Evolutionary conservation across 1,139 yeast species (phyloP).

Genomic region (Pneumocystis carinii): DNA sequence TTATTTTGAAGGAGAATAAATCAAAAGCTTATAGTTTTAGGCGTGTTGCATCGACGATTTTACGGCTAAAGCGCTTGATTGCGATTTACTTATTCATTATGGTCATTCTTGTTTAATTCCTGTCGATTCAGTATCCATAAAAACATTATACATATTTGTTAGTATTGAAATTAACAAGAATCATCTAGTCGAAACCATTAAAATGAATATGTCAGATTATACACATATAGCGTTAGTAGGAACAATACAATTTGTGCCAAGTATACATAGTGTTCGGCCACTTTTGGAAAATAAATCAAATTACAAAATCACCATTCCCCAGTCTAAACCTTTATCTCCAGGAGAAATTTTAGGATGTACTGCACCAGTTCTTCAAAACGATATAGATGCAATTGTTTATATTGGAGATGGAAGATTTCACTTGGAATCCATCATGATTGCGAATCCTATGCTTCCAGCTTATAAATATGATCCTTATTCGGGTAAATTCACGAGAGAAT

Average conservation of each 20-base stretch:
- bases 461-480: constrained; percentile 90
- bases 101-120: constrained; percentile 97
- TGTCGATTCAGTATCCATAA: constrained; percentile 75
- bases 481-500: constrained; percentile 74
- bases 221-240: constrained; percentile 68
- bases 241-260: constrained; percentile 92
- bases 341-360: constrained; percentile 97
- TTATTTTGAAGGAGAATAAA: neutral
- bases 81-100: constrained; percentile 89
- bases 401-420: constrained; percentile 96
- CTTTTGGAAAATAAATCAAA: constrained; percentile 27
- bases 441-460: constrained; percentile 84
- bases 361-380: constrained; percentile 55
- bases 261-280: constrained; percentile 63
- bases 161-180: constrained; percentile 76
- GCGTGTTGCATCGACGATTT: constrained; percentile 97
- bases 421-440: constrained; percentile 91
- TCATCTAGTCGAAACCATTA: constrained; percentile 64
- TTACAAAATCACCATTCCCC: constrained; percentile 56
- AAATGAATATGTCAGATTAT: constrained; percentile 49
- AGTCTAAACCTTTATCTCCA: constrained; percentile 78
- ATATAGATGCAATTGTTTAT: constrained; percentile 67
- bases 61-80: constrained; percentile 81
- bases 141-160: constrained; percentile 87
- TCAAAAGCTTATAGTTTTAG: neutral